Evolutionary conservation across 306 rosid species (phyloP).

Genomic region (Spatholobus suberectus): DNA sequence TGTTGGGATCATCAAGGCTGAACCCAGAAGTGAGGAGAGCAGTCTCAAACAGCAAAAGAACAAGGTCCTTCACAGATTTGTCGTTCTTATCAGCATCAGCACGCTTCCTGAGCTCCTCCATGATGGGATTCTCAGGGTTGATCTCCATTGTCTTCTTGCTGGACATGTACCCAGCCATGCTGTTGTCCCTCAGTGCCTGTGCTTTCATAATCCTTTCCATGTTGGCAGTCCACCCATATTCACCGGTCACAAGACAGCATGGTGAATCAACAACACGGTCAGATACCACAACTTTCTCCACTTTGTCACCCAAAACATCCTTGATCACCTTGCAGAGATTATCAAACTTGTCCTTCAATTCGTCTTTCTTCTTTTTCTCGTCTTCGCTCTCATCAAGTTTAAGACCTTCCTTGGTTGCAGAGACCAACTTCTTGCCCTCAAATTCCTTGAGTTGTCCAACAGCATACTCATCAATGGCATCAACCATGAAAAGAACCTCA

Average conservation of each 20-base stretch:
- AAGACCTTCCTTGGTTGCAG: slow-evolving; percentile 88
- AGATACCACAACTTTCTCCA: slow-evolving; percentile 78
- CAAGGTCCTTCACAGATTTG: slow-evolving; percentile 90
- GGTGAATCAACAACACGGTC: slow-evolving; percentile 91
- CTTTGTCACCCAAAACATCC: slow-evolving; percentile 84
- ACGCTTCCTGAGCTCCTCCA: slow-evolving; percentile 89
- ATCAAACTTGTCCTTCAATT: slow-evolving; percentile 69
- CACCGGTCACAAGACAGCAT: slow-evolving; percentile 90
- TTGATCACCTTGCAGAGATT: slow-evolving; percentile 85
- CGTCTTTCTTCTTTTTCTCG: slow-evolving; percentile 65
- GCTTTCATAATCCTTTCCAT: slow-evolving; percentile 96
- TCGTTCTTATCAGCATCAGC: slow-evolving; percentile 79
- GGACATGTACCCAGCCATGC: slow-evolving; percentile 94
- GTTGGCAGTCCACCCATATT: slow-evolving; percentile 90
- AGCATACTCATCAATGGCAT: slow-evolving; percentile 89
- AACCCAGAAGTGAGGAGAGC: slow-evolving; percentile 88
- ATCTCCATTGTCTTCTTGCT: slow-evolving; percentile 96
- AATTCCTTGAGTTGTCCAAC: slow-evolving; percentile 86
- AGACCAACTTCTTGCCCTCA: slow-evolving; percentile 85
- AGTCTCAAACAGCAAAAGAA: slow-evolving; percentile 80
- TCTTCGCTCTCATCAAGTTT: slow-evolving; percentile 80
- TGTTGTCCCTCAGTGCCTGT: slow-evolving; percentile 84
- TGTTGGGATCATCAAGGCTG: slow-evolving; percentile 92
- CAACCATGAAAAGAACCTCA: slow-evolving; percentile 87
- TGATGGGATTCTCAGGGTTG: slow-evolving; percentile 85